Conservation (phyloP, 169 alveolate species). For the Cryptosporidium baileyi region DNA sequence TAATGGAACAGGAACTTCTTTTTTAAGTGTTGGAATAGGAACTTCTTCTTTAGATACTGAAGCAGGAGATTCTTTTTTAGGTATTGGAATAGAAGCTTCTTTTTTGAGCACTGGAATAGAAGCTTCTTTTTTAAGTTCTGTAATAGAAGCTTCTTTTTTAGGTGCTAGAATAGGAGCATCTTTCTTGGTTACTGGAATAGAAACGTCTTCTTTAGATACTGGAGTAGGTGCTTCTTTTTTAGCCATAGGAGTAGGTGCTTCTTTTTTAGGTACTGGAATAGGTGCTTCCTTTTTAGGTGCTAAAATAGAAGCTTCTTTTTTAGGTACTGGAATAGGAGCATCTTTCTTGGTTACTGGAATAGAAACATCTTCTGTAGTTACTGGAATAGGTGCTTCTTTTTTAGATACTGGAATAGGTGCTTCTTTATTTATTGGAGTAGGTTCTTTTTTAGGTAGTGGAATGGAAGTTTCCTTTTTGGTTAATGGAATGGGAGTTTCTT, state of each 20-base stretch:
- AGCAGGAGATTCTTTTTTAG: neutral
- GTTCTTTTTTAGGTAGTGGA: neutral
- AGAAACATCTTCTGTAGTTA: neutral
- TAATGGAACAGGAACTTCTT: slow-evolving; percentile 18
- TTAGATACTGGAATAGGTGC: neutral
- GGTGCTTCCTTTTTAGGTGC: neutral
- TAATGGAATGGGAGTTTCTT: neutral
- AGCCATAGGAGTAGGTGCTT: too few relatives aligned
- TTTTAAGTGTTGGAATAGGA: neutral
- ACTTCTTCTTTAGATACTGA: neutral
- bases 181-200: neutral
- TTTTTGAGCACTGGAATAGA: neutral
- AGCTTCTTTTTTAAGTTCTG: neutral
- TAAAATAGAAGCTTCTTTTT: neutral
- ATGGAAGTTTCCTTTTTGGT: neutral
- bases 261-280: neutral
- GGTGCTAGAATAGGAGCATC: slow-evolving; percentile 4
- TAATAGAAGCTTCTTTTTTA: neutral
- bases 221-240: neutral
- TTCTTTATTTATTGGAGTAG: neutral
- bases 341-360: neutral
- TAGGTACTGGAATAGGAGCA: neutral
- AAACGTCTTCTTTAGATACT: neutral
- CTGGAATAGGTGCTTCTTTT: neutral
- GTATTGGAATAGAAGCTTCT: neutral